Evolutionary conservation across 345 rosid species (phyloP).

Genomic region (Lepidium aucheri): DNA sequence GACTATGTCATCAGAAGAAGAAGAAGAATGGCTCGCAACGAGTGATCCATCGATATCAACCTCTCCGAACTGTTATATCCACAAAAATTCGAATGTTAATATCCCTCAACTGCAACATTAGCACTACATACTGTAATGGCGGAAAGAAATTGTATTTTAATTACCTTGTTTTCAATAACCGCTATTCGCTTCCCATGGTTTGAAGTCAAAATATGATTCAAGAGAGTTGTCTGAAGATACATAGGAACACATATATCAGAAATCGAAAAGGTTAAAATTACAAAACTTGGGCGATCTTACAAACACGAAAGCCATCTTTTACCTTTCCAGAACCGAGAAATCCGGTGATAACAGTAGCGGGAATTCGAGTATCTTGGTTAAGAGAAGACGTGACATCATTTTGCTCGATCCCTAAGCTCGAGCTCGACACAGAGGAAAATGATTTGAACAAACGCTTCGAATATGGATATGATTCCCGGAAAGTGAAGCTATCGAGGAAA

Average conservation of each 20-base stretch:
- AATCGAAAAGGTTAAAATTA: not conserved
- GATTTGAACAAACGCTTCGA: not conserved
- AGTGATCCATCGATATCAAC: constrained; percentile 67
- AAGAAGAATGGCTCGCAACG: constrained; percentile 66
- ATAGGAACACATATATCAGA: not conserved
- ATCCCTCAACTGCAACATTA: not conserved
- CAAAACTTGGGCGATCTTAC: not conserved
- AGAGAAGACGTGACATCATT: not conserved
- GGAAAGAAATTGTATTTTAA: not conserved
- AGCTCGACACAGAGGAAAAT: not conserved
- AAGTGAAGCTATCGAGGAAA: not conserved
- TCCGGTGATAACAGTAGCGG: not conserved
- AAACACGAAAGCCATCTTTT: not conserved
- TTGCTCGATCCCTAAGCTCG: not conserved
- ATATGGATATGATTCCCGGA: not conserved
- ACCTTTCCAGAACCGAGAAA: not conserved
- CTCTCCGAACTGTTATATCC: constrained; percentile 47
- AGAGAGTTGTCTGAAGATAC: constrained; percentile 37
- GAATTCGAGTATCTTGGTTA: not conserved
- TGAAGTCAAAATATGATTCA: constrained; percentile 66
- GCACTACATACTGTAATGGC: not conserved
- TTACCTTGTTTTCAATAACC: constrained; percentile 66
- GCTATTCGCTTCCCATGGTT: constrained; percentile 75
- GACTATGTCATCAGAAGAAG: constrained; percentile 49
- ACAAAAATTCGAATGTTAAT: not conserved